phyloP scores from a whole-genome alignment of 768 basidiomycete genomes.

The Clavaria fumosa region DNA sequence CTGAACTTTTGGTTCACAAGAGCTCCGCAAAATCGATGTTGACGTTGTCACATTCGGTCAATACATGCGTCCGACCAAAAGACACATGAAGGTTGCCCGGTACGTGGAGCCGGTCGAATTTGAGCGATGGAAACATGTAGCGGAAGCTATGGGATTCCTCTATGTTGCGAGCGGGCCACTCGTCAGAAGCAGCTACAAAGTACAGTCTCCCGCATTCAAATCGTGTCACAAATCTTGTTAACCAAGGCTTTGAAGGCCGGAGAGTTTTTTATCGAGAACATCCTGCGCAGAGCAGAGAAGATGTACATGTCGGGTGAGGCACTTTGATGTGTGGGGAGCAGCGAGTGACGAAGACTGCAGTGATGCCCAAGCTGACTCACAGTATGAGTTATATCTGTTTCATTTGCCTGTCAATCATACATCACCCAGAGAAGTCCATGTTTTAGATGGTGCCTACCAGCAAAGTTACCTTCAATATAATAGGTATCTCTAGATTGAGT shows the following conservation, averaged over 20 bases:
- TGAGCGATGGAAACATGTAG: conserved; percentile 75
- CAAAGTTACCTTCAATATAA: too few relatives aligned
- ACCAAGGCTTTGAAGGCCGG: conserved; percentile 49
- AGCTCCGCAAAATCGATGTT: conserved; percentile 74
- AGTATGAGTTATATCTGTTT: too few relatives aligned
- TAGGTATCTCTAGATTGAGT: too few relatives aligned
- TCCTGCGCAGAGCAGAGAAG: too few relatives aligned
- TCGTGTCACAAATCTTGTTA: neutral
- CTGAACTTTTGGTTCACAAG: conserved; percentile 27
- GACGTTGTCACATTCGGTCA: conserved; percentile 99
- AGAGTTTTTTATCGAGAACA: conserved; percentile 89
- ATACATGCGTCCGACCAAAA: conserved; percentile 98
- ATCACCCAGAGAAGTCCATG: too few relatives aligned
- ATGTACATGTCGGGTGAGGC: too few relatives aligned
- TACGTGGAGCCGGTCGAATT: conserved; percentile 94
- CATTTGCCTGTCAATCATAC: too few relatives aligned
- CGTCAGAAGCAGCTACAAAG: conserved; percentile 96
- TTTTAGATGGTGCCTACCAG: too few relatives aligned
- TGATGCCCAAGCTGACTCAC: too few relatives aligned
- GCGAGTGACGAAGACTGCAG: too few relatives aligned
- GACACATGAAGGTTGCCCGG: conserved; percentile 97
- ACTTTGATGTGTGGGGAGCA: too few relatives aligned
- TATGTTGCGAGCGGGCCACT: conserved; percentile 96
- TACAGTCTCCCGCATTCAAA: conserved; percentile 18
- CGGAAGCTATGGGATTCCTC: conserved; percentile 88